Conservation (phyloP, 2,329 filamentous ascomycete genomes). For the Colletotrichum musicola region DNA sequence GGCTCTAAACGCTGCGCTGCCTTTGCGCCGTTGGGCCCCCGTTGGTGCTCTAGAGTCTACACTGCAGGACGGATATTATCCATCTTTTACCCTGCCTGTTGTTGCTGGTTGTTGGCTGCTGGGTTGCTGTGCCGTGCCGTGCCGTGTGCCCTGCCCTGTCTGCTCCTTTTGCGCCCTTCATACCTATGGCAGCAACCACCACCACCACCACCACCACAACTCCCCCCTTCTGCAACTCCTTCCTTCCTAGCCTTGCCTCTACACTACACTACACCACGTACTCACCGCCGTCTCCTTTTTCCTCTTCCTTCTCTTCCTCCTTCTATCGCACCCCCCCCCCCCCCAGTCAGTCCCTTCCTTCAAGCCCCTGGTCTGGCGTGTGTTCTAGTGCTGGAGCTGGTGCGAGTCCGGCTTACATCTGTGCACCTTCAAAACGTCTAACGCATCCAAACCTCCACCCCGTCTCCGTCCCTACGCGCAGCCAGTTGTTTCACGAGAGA, state of each 20-base stretch:
- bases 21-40: constrained; percentile 16
- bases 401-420: constrained; percentile 35
- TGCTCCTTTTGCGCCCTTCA: constrained; percentile 17
- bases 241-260: background rate
- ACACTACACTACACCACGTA: background rate
- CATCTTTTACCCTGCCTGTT: background rate
- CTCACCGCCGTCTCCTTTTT: background rate
- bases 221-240: constrained; percentile 16
- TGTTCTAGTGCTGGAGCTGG: constrained; percentile 17
- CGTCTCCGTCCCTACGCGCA: constrained; percentile 41
- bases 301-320: constrained; percentile 1
- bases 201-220: too few relatives aligned
- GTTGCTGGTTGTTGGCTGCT: constrained; percentile 6
- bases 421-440: constrained; percentile 41
- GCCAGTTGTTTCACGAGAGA: constrained; percentile 48
- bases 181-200: background rate
- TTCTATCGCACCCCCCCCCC: constrained; percentile 2
- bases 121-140: constrained; percentile 14
- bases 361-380: constrained; percentile 15
- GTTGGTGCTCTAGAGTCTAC: background rate
- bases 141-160: background rate
- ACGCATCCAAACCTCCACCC: constrained; percentile 37
- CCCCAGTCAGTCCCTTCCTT: background rate
- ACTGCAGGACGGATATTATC: background rate
- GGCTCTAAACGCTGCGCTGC: constrained; percentile 8